Evolutionary conservation across 2,329 filamentous ascomycete genomes (phyloP).

Genomic region (Epichloe bromicola): DNA sequence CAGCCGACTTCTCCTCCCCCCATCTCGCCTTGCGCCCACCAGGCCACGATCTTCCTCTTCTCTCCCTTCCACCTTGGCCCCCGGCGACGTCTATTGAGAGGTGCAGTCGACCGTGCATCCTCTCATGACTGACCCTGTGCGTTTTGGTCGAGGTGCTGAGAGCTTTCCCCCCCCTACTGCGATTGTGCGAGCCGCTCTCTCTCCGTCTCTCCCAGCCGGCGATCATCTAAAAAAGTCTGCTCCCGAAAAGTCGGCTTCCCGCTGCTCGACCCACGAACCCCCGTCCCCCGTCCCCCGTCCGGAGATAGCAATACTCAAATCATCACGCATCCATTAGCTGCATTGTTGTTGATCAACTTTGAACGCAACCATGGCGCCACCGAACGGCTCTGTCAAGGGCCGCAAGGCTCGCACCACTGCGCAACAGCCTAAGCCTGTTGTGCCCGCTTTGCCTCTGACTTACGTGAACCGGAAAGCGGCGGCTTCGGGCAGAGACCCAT

Average conservation of each 20-base stretch:
- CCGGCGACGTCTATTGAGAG: constrained; percentile 11
- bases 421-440: constrained; percentile 20
- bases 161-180: constrained; percentile 1
- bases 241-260: not conserved
- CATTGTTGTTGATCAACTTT: not conserved
- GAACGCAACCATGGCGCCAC: constrained; percentile 18
- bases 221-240: not conserved
- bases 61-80: constrained; percentile 3
- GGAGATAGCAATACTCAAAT: not conserved
- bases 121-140: constrained; percentile 19
- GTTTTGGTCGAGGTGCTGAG: constrained; percentile 20
- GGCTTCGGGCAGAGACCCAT: constrained; percentile 12
- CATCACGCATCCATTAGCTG: not conserved
- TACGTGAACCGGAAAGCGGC: constrained; percentile 26
- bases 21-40: constrained; percentile 1
- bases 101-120: constrained; percentile 11
- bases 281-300: not conserved
- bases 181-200: not conserved
- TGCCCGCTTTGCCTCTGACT: constrained; percentile 26
- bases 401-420: constrained; percentile 18
- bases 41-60: constrained; percentile 2
- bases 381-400: constrained; percentile 19
- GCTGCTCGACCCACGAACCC: not conserved
- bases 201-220: not conserved
- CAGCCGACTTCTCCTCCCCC: not conserved